Base-by-base conservation (phyloP, 345 rosid genomes). In the Eucalyptus pauciflora region DNA sequence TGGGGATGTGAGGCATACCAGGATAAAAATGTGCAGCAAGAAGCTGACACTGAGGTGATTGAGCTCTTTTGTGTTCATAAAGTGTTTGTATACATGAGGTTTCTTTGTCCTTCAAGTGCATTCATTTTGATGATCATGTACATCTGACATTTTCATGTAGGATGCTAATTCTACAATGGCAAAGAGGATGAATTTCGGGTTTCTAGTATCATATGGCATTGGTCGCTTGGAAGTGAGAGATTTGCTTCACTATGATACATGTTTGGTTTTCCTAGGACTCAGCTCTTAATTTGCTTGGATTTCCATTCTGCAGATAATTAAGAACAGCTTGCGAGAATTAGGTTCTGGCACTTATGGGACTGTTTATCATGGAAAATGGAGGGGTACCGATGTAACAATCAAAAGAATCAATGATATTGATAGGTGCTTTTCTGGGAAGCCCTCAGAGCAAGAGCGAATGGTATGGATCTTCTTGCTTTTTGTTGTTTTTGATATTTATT, bases 331-430 rank as follows among this genome's bases (percentile, higher is more conserved):
- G 46, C 91, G 85, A 86, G 97, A 95, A 87, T 89, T 94, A 91
- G 96, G 96, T 87, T 95, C 95, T 50, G 97, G 97, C 69, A 95
- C 97, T 86, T 94, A 93, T 86, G 96, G 97, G 71, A 94, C 97
- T 33, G 96, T 95, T 85, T 95, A 95, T 90, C 96, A 94, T 87
- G 96, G 96, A 45, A 95, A 95, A 90, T 95, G 97, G 97, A 93
- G 97, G 92, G 97, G 96, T 79, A 93, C 94, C 41, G 96, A 94
- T 89, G 96, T 94, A 88, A 94, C 94, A 79, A 93, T 96, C 87
- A 92, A 93, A 91, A 92, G 95, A 76, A 94, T 94, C 89, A 94
- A 92, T 43, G 45, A 43, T 43, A 43, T 43, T 41, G 93, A 94
- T 86, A 88, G 96, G 88, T 95, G 96, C 89, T 94, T 95, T 54